Evolutionary conservation across 345 rosid genomes (phyloP).

Genomic region (Adansonia digitata): DNA sequence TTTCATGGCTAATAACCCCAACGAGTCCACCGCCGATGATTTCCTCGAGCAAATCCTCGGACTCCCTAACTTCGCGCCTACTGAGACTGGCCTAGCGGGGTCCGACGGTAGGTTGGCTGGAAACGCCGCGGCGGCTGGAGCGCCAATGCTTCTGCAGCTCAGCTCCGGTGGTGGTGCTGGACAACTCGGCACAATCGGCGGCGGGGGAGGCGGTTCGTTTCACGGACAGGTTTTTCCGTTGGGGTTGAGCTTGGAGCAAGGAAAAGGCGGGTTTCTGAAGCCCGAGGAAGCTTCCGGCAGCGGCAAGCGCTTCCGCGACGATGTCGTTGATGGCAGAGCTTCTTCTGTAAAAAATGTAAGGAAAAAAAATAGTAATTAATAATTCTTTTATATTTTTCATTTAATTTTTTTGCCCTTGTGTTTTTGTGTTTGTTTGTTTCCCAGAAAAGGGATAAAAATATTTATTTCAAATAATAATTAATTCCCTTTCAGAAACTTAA

Average conservation of each 20-base stretch:
- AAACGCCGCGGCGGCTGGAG: slow-evolving; percentile 29
- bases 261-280: slow-evolving; percentile 75
- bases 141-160: slow-evolving; percentile 88
- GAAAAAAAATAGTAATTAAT: background rate
- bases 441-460: slow-evolving; percentile 8
- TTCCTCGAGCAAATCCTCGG: slow-evolving; percentile 91
- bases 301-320: slow-evolving; percentile 69
- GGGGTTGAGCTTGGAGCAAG: slow-evolving; percentile 86
- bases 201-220: slow-evolving; percentile 50
- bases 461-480: background rate
- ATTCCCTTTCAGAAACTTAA: background rate
- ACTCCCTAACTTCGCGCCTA: slow-evolving; percentile 55
- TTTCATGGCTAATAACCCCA: slow-evolving; percentile 75
- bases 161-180: slow-evolving; percentile 66
- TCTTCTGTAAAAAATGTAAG: slow-evolving; percentile 71
- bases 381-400: background rate
- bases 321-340: slow-evolving; percentile 62
- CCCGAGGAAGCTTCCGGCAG: slow-evolving; percentile 76
- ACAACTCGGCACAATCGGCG: slow-evolving; percentile 39
- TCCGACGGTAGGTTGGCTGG: slow-evolving; percentile 42
- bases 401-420: background rate
- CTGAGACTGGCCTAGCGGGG: slow-evolving; percentile 50
- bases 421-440: slow-evolving; percentile 13
- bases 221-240: slow-evolving; percentile 72
- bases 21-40: slow-evolving; percentile 67